phyloP scores from a whole-genome alignment of 2,329 filamentous ascomycete genomes.

The Chalaropsis thielavioides region DNA sequence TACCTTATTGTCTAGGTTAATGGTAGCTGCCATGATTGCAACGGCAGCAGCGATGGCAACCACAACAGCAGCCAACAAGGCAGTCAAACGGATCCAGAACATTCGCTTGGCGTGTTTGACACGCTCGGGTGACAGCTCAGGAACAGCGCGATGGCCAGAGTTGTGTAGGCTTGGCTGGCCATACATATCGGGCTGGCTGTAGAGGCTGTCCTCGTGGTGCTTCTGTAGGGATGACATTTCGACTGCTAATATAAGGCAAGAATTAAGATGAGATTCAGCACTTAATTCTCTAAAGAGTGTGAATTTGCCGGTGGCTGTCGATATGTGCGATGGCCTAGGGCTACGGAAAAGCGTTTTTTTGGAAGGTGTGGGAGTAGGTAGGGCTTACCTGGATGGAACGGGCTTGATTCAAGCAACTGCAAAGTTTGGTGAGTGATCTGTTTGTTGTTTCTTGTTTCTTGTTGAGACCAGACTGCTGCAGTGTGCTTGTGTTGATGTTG shows the following conservation, averaged over 20 bases:
- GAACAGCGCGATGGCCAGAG: slow-evolving; percentile 7
- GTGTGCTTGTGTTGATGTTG: slow-evolving; percentile 1
- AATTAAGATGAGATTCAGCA: background rate
- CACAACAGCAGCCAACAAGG: slow-evolving; percentile 7
- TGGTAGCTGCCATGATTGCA: slow-evolving; percentile 8
- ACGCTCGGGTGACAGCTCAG: slow-evolving; percentile 1
- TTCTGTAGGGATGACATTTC: background rate
- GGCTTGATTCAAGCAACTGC: background rate
- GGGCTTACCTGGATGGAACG: background rate
- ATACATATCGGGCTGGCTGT: background rate
- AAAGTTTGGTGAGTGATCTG: background rate
- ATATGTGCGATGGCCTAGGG: background rate
- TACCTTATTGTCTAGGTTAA: slow-evolving; percentile 7
- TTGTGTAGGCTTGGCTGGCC: slow-evolving; percentile 10
- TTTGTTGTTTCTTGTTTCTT: background rate
- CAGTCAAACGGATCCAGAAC: slow-evolving; percentile 10
- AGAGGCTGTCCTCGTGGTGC: background rate
- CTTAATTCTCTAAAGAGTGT: background rate
- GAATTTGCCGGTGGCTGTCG: background rate
- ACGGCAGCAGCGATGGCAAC: slow-evolving; percentile 9
- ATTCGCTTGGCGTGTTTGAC: slow-evolving; percentile 9
- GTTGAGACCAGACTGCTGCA: background rate
- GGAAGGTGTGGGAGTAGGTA: background rate
- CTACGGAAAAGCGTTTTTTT: background rate
- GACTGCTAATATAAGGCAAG: background rate